A percentile compares a stretch with the other conserved stretches of the same genome.
These are phyloP conservation scores for Bacidia rubella DNA, from an alignment of 495 filamentous ascomycete species.

Conservation along the genomic window DNA sequence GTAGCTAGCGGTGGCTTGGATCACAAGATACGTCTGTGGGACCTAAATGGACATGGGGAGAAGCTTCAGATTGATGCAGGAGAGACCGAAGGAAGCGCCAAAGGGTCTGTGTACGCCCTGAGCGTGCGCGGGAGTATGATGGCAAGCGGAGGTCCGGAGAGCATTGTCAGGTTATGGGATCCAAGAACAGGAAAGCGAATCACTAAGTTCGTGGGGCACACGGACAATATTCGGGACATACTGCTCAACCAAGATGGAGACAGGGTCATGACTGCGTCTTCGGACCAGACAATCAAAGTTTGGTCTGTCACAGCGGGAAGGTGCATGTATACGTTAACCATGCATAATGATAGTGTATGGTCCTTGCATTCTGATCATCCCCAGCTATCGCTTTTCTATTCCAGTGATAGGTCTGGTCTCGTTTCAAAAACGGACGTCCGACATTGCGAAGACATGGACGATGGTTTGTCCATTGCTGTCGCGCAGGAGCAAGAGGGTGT, in stretches of 20 bases:
- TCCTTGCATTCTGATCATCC: constrained; percentile 84
- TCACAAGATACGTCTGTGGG: constrained; percentile 84
- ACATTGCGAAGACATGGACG: constrained; percentile 64
- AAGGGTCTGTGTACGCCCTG: constrained; percentile 90
- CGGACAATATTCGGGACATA: constrained; percentile 84
- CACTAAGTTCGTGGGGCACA: constrained; percentile 96
- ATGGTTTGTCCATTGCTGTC: constrained; percentile 76
- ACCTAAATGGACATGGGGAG: constrained; percentile 75
- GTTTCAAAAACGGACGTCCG: constrained; percentile 90
- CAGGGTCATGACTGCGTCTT: constrained; percentile 86
- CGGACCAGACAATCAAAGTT: constrained; percentile 92
- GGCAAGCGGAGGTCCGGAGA: constrained; percentile 89
- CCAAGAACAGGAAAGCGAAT: constrained; percentile 76
- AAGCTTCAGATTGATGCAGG: constrained; percentile 71
- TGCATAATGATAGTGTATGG: constrained; percentile 99
- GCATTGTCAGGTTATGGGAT: constrained; percentile 88
- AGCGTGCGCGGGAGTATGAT: constrained; percentile 61
- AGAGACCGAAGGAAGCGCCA: constrained; percentile 65
- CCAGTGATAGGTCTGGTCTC: constrained; percentile 77
- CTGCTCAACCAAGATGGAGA: constrained; percentile 78
- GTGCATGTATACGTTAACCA: constrained; percentile 94
- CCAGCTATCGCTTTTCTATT: constrained; percentile 78
- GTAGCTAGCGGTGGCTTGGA: constrained; percentile 94
- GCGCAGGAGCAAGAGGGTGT: constrained; percentile 86
- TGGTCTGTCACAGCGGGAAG: constrained; percentile 91